A percentile compares a stretch with the other conserved stretches of the same genome.
These are phyloP conservation scores for Gremmenia infestans DNA, from an alignment of 2,329 filamentous ascomycete species.

Conservation along the genomic window DNA sequence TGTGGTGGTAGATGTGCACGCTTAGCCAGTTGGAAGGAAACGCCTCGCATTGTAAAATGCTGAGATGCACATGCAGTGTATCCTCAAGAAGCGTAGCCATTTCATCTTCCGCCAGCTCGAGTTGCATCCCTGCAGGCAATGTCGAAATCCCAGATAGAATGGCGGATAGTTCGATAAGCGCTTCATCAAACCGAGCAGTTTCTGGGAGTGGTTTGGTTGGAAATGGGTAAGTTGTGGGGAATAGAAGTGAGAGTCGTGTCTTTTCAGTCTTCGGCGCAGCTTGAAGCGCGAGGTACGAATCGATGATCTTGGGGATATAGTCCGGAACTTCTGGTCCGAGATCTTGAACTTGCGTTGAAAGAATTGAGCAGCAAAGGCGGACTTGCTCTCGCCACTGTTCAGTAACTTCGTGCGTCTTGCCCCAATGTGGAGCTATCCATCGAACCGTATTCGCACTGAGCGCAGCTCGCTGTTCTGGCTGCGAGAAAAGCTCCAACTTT, in stretches of 20 bases:
- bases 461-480: constrained; percentile 68
- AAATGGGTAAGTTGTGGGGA: constrained; percentile 87
- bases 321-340: constrained; percentile 78
- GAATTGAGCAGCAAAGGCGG: constrained; percentile 84
- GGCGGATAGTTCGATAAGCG: constrained; percentile 81
- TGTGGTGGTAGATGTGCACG: constrained; percentile 87
- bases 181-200: constrained; percentile 69
- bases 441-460: constrained; percentile 76
- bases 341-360: constrained; percentile 77
- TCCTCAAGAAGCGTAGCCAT: constrained; percentile 71
- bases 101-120: constrained; percentile 71
- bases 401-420: constrained; percentile 64
- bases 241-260: constrained; percentile 75
- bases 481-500: constrained; percentile 72
- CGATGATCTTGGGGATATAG: constrained; percentile 85
- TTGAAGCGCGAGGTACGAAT: constrained; percentile 79
- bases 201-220: constrained; percentile 62
- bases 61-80: constrained; percentile 78
- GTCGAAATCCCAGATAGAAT: constrained; percentile 78
- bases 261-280: constrained; percentile 48
- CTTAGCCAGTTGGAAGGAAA: constrained; percentile 90
- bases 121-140: constrained; percentile 66
- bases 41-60: constrained; percentile 81
- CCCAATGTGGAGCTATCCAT: constrained; percentile 95
- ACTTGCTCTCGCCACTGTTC: constrained; percentile 92